Evolutionary conservation across 2,329 filamentous ascomycete genomes (phyloP), one percentile per base, ranked within the genome.

Genomic region (Hypoxylon sp.): DNA sequence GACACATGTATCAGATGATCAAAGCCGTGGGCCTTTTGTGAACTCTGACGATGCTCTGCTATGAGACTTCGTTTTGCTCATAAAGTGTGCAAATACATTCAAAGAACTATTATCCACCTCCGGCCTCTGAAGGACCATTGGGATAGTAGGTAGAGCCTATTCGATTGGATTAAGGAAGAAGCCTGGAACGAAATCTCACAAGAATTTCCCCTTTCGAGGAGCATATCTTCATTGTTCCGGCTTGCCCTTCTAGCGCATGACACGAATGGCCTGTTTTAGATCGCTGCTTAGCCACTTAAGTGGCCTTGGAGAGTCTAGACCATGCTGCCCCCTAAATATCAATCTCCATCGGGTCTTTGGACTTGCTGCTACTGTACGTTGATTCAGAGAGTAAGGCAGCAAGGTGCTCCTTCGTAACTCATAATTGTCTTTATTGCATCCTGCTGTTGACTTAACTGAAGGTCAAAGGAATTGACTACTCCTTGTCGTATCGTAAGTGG

Each of bases 11-110:
- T 70, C 55, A 35, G 61, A 40, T 42, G 25, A 42, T 59, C 46
- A 70, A 64, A 65, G 64, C 61, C 30, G 20, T 56, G 37, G n/a
- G 20, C 17, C 67, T 70, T 72, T 72, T 70, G 64, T 69, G 20
- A 35, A 30, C 37, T n/a, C 10, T 31, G 31, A 31, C 27, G 46
- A 61, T 60, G 8, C 22, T 65, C 48, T 55, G 11, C 42, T 57
- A 37, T 59, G 55, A 68, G 64, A 69, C 61, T 48, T 40, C n/a
- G 60, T 68, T 61, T 65, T 55, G 64, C 22, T 14, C 13, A 22
- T 31, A 27, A 35, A 30, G 50, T 55, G 17, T 17, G n/a, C 31
- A 42, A 11, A 27, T 40, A 14, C 27, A 35, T n/a, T 30, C 17
- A 66, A 64, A 64, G 53, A 50, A 6, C 5, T n/a, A 46, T 56